A percentile compares a stretch with the other conserved stretches of the same genome.
phyloP scores from a whole-genome alignment of 192 early-diverging fungal species.

The Hyaloraphidium curvatum region DNA sequence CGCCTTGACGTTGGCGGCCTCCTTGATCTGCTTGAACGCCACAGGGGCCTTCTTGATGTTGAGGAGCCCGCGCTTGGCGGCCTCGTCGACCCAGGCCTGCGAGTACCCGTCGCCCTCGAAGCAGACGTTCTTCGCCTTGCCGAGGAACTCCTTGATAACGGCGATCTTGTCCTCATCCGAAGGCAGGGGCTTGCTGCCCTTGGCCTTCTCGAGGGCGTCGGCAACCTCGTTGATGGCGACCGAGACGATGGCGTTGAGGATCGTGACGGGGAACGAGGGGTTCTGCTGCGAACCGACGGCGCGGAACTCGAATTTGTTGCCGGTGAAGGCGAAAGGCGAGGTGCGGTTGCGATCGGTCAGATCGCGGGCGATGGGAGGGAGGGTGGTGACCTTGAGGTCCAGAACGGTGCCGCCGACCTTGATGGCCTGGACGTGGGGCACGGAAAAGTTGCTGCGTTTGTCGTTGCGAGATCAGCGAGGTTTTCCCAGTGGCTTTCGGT shows the following conservation, averaged over 20 bases:
- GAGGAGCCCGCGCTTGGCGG: constrained; percentile 81
- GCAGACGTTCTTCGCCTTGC: constrained; percentile 57
- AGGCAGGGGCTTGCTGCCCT: constrained; percentile 57
- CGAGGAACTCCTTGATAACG: constrained; percentile 75
- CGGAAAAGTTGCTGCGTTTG: constrained; percentile 68
- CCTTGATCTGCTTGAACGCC: constrained; percentile 69
- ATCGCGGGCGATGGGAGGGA: constrained; percentile 84
- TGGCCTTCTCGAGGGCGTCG: constrained; percentile 53
- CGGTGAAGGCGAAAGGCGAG: constrained; percentile 97
- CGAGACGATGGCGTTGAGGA: constrained; percentile 84
- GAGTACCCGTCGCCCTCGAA: constrained; percentile 99
- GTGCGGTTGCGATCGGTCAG: constrained; percentile 99
- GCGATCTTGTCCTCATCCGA: constrained; percentile 71
- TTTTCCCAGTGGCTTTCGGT: constrained; percentile 74
- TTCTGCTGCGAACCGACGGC: constrained; percentile 97
- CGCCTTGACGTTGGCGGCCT: constrained; percentile 47
- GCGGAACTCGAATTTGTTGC: constrained; percentile 99
- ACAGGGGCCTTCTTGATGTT: constrained; percentile 83
- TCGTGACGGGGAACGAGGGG: constrained; percentile 83
- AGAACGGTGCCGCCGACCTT: constrained; percentile 86
- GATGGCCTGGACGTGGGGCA: constrained; percentile 78
- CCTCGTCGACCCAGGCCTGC: constrained; percentile 80
- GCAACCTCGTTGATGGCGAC: constrained; percentile 55
- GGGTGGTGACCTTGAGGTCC: constrained; percentile 82
- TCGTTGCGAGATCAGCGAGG: too few relatives aligned